These are phyloP conservation scores for Leccinum rimulosum DNA, from an alignment of 768 basidiomycete genomes.

Conservation along the genomic window DNA sequence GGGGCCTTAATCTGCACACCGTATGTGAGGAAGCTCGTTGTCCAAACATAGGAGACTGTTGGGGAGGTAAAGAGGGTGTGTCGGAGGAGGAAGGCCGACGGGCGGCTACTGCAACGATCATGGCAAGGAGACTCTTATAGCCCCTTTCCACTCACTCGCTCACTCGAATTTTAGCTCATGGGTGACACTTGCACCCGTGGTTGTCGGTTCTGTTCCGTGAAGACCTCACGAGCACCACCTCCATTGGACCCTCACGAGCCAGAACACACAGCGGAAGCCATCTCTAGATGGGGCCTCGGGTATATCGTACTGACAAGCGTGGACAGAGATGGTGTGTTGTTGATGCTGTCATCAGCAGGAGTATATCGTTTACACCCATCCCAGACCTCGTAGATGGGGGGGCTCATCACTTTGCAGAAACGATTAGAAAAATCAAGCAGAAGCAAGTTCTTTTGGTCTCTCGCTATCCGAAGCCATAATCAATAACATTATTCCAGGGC, in stretches of 20 bases:
- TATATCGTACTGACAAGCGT: constrained; percentile 98
- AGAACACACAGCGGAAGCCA: constrained; percentile 97
- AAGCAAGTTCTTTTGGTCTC: constrained; percentile 53
- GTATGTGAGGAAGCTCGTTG: constrained; percentile 99
- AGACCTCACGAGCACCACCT: constrained; percentile 84
- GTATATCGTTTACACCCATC: constrained; percentile 1
- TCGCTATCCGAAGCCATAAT: neutral
- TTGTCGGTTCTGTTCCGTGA: constrained; percentile 96
- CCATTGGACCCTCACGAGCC: constrained; percentile 96
- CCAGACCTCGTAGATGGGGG: constrained; percentile 91
- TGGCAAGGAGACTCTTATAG: constrained; percentile 52
- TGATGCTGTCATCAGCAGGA: neutral
- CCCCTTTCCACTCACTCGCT: constrained; percentile 4
- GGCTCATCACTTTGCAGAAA: constrained; percentile 91
- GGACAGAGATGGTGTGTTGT: constrained; percentile 83
- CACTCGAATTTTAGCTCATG: constrained; percentile 68
- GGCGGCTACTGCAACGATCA: constrained; percentile 95
- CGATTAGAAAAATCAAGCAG: constrained; percentile 92
- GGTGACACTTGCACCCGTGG: constrained; percentile 98
- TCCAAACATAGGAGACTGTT: constrained; percentile 99
- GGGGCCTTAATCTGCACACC: constrained; percentile 89
- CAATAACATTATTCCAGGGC: constrained; percentile 52
- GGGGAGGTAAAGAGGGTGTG: constrained; percentile 79
- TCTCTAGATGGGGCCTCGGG: constrained; percentile 95
- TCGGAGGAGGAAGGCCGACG: constrained; percentile 72